phyloP scores from a whole-genome alignment of 371 early-diverging fungal species.

The Mycotypha africana region DNA sequence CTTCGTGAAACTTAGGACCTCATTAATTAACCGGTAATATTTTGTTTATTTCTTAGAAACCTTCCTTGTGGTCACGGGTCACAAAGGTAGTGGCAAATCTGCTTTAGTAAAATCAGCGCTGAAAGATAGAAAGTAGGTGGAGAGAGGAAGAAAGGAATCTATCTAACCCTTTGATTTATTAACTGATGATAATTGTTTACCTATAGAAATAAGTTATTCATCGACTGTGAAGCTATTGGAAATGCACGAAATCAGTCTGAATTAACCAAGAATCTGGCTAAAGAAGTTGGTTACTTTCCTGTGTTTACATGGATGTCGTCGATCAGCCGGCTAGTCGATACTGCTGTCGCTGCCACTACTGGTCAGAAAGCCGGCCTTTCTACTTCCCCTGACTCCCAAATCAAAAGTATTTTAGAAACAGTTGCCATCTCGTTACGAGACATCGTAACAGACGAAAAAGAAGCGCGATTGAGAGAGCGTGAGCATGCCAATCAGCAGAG shows the following conservation, averaged over 20 bases:
- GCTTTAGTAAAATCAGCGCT: constrained; percentile 51
- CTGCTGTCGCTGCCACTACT: constrained; percentile 76
- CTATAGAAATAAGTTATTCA: constrained; percentile 60
- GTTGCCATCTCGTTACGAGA: constrained; percentile 53
- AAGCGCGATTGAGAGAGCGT: constrained; percentile 3
- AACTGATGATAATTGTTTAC: neutral
- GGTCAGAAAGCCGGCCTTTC: constrained; percentile 79
- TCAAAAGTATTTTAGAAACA: constrained; percentile 56
- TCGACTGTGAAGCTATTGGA: constrained; percentile 76
- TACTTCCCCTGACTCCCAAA: constrained; percentile 54
- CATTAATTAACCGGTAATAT: neutral
- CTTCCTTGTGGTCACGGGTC: constrained; percentile 55
- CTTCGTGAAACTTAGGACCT: too few species aligned
- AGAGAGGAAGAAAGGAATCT: neutral
- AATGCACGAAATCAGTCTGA: constrained; percentile 69
- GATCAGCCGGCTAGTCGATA: constrained; percentile 68
- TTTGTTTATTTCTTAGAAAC: constrained; percentile 34
- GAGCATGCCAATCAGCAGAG: constrained; percentile 5
- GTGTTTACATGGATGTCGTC: constrained; percentile 75
- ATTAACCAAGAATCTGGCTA: constrained; percentile 59
- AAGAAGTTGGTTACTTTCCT: constrained; percentile 78
- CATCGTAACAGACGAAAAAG: constrained; percentile 20
- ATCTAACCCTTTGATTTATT: neutral
- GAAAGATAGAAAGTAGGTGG: constrained; percentile 38
- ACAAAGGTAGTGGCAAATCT: constrained; percentile 58